Percentiles rank a stretch among this genome's conserved stretches.
Conservation (phyloP, 2,329 filamentous ascomycete species). For the Hirsutella rhossiliensis region DNA sequence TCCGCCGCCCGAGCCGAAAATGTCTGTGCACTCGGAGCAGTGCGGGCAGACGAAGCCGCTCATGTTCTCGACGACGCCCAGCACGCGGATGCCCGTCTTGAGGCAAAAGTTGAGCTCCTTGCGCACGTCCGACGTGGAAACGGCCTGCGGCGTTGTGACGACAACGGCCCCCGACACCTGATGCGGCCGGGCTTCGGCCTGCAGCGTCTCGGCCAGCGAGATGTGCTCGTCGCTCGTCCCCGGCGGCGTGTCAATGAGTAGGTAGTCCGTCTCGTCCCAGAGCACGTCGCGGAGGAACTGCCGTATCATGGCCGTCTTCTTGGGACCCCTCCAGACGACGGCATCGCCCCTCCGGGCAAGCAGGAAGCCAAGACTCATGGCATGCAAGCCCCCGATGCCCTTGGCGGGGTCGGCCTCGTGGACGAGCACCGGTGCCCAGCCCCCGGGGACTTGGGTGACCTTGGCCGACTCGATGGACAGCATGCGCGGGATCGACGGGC, state of each 20-base stretch:
- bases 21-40: slow-evolving; percentile 77
- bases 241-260: slow-evolving; percentile 91
- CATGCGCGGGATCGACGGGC: slow-evolving; percentile 90
- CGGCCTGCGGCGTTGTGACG: slow-evolving; percentile 91
- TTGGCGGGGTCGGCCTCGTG: slow-evolving; percentile 45
- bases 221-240: slow-evolving; percentile 97
- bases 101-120: slow-evolving; percentile 90
- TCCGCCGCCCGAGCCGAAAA: slow-evolving; percentile 87
- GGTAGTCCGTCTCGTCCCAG: slow-evolving; percentile 80
- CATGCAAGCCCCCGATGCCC: slow-evolving; percentile 54
- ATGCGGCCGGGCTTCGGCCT: slow-evolving; percentile 47
- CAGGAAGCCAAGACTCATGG: slow-evolving; percentile 91
- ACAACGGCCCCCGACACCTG: slow-evolving; percentile 82
- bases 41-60: slow-evolving; percentile 75
- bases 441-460: slow-evolving; percentile 80
- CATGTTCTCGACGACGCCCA: slow-evolving; percentile 98
- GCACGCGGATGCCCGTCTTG: slow-evolving; percentile 66
- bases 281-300: slow-evolving; percentile 89
- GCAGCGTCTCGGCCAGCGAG: slow-evolving; percentile 75
- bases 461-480: slow-evolving; percentile 82
- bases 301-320: slow-evolving; percentile 97
- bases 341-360: slow-evolving; percentile 74
- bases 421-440: slow-evolving; percentile 83
- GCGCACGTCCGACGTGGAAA: slow-evolving; percentile 84
- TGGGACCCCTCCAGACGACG: slow-evolving; percentile 94